A percentile compares a stretch with the other conserved stretches of the same genome.
Evolutionary conservation across 805 yeast species (phyloP).

Genomic region (Schwanniomyces sp.): DNA sequence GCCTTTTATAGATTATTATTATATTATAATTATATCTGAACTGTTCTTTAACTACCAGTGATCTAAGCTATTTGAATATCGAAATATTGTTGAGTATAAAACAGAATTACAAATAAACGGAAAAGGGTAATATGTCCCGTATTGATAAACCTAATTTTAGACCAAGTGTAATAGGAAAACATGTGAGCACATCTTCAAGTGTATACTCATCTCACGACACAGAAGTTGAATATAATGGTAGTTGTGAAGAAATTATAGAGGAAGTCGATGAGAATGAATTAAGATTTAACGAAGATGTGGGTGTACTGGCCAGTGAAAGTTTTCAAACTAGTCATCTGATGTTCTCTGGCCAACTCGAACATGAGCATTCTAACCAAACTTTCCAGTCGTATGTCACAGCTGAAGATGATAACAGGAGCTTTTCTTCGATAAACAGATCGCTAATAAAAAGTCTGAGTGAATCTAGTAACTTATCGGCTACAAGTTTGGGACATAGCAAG

Average conservation of each 20-base stretch:
- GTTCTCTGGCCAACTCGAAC: conserved; percentile 2
- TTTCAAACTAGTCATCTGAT: conserved; percentile 2
- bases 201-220: conserved; percentile 31
- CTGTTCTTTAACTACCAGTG: too few relatives aligned
- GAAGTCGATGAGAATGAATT: conserved; percentile 16
- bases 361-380: conserved; percentile 22
- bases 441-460: conserved; percentile 20
- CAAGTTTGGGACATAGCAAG: background rate
- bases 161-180: conserved; percentile 9
- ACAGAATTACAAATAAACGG: background rate
- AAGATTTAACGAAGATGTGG: background rate
- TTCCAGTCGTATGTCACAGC: conserved; percentile 28
- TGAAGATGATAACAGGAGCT: conserved; percentile 23
- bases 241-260: conserved; percentile 11
- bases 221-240: conserved; percentile 11
- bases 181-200: conserved; percentile 35
- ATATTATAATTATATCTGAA: too few relatives aligned
- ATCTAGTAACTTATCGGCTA: background rate
- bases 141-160: conserved; percentile 2
- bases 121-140: conserved; percentile 3
- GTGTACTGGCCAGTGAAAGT: conserved; percentile 3
- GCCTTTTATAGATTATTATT: too few relatives aligned
- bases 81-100: background rate
- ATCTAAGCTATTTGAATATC: background rate
- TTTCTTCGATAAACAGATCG: conserved; percentile 34